phyloP scores from a whole-genome alignment of 116 monocot species.

The Iris pallida region DNA sequence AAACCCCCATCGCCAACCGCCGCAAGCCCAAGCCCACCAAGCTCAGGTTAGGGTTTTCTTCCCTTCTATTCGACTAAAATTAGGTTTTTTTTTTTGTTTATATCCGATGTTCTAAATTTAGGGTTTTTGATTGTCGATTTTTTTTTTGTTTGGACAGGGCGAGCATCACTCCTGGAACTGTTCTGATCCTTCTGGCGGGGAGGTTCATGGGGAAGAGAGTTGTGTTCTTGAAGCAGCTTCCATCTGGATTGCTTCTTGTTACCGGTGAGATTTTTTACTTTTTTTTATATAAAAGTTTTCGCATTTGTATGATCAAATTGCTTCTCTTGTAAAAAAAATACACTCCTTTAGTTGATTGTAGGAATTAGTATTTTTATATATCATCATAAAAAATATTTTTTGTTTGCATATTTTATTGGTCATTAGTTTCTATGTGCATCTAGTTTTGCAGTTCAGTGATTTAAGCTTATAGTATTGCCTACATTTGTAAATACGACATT shows the following conservation, averaged over 20 bases:
- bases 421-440: too few species aligned
- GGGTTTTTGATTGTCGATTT: too few species aligned
- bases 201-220: conserved; percentile 71
- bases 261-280: conserved; percentile 31
- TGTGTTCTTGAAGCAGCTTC: conserved; percentile 62
- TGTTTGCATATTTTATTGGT: too few species aligned
- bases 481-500: too few species aligned
- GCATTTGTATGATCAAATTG: too few species aligned
- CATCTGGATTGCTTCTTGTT: conserved; percentile 66
- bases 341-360: too few species aligned
- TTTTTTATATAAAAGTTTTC: too few species aligned
- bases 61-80: not conserved
- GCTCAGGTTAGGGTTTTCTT: conserved; percentile 35
- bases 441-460: too few species aligned
- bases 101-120: not conserved
- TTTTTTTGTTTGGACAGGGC: conserved; percentile 21
- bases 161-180: conserved; percentile 56
- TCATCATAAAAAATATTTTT: too few species aligned
- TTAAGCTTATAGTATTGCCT: too few species aligned
- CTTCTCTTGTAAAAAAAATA: too few species aligned
- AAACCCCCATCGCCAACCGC: conserved; percentile 19
- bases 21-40: conserved; percentile 51
- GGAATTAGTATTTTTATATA: too few species aligned
- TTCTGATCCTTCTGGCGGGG: conserved; percentile 57
- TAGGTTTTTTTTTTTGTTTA: not conserved